Base-by-base conservation (phyloP, 208 protist species). In the Crithidia acanthocephali region DNA sequence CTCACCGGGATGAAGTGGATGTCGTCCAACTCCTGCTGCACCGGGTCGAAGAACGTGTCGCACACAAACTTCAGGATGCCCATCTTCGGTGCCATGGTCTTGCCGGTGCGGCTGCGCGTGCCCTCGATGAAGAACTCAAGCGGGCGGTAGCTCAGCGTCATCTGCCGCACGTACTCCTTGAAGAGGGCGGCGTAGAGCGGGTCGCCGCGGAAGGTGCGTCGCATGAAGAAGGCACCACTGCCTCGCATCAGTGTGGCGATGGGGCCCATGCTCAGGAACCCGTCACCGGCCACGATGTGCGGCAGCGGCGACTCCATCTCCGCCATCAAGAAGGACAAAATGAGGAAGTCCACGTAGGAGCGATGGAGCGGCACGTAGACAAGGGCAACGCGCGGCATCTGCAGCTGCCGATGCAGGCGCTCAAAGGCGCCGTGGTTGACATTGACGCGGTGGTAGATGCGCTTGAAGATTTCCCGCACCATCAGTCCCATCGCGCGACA, bases 51-150 rank as follows among this genome's bases (percentile, higher is more conserved):
- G 35, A 92, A 94, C 10, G 90, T 74, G 65, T 97, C 88, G 20
- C 75, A 79, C 53, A 96, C 80, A 51, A 94, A 95, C 64, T 95
- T 96, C 45, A 98, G 84, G n/a, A 98, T 87, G 35, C 94, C 94
- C 48, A 97, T 62, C 75, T 95, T 98, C 3, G 94, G 94, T 48
- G 61, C 48, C 74, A 95, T 82, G 51, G 85, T 95, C 69, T 97
- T 98, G 40, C 92, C 92, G 1, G 86, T 92, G 48, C 94, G 85
- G 61, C 88, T 95, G 25, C 93, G 86, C 51, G 79, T 87, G 42
- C 91, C 93, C 67, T 97, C 91, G 52, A 96, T 95, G 77, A 96
- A 98, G 62, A 98, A 98, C 77, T 98, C 90, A 2, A 97, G 44
- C 44, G 80, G 69, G 35, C 80, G 81, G 11, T 75, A 62, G 27